Evolutionary conservation across 2,329 filamentous ascomycete species (phyloP).

Genomic region (Tolypocladium sp.): DNA sequence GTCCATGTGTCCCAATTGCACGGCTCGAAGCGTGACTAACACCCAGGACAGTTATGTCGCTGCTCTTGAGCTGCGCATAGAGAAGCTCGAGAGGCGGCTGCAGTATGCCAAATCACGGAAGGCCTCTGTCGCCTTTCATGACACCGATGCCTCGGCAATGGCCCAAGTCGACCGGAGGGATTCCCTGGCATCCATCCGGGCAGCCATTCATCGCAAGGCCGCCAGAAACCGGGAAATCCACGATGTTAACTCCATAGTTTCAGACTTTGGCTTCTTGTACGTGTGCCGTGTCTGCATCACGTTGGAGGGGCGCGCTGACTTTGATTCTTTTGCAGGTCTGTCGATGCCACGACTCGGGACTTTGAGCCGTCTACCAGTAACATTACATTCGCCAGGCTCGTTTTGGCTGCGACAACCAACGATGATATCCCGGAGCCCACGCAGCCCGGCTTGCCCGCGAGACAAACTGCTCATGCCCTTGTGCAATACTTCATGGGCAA

Average conservation of each 20-base stretch:
- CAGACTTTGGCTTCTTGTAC: conserved; percentile 86
- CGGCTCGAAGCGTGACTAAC: neutral
- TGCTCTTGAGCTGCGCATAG: conserved; percentile 83
- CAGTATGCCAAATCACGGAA: conserved; percentile 62
- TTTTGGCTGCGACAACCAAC: conserved; percentile 73
- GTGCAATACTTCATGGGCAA: conserved; percentile 81
- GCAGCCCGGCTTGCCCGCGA: conserved; percentile 57
- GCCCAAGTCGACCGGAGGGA: conserved; percentile 50
- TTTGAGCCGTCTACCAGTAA: conserved; percentile 82
- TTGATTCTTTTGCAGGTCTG: conserved; percentile 47
- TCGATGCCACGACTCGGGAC: conserved; percentile 90
- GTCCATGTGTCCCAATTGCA: conserved; percentile 6
- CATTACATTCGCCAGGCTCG: conserved; percentile 86
- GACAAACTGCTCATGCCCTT: conserved; percentile 57
- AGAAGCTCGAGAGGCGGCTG: conserved; percentile 75
- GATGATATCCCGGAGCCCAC: conserved; percentile 57
- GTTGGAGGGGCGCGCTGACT: neutral
- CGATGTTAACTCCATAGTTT: conserved; percentile 85
- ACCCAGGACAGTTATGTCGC: conserved; percentile 64
- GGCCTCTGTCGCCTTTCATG: conserved; percentile 57
- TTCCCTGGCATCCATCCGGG: conserved; percentile 51
- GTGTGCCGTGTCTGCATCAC: conserved; percentile 14
- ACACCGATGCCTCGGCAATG: conserved; percentile 34
- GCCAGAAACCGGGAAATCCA: conserved; percentile 63
- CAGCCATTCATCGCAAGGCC: conserved; percentile 55